These are phyloP conservation scores for Trichocladium uniseriatum DNA, from an alignment of 495 filamentous ascomycete species.

Conservation along the genomic window DNA sequence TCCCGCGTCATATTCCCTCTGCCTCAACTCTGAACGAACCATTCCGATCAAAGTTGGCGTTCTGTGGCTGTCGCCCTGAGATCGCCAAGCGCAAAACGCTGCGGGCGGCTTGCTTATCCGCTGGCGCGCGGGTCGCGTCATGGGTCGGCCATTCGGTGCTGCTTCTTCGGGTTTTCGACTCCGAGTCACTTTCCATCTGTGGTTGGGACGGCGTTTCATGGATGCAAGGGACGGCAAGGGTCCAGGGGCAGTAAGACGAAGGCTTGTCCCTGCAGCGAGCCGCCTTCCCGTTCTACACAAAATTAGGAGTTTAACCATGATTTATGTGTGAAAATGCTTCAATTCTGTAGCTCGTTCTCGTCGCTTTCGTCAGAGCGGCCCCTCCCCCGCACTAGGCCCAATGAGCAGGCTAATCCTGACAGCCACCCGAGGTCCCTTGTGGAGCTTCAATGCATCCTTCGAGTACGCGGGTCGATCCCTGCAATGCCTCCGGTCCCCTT, in stretches of 20 bases:
- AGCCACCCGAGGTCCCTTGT: background rate
- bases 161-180: background rate
- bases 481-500: slow-evolving; percentile 6
- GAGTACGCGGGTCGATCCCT: background rate
- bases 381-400: slow-evolving; percentile 1
- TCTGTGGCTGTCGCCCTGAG: too few relatives aligned
- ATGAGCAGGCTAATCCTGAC: background rate
- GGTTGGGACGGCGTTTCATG: slow-evolving; percentile 5
- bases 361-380: background rate
- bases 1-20: too few relatives aligned
- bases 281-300: background rate
- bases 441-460: background rate
- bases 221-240: too few relatives aligned
- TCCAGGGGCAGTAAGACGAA: background rate
- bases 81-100: too few relatives aligned
- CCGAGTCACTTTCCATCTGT: background rate
- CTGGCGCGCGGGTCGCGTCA: too few relatives aligned
- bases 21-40: too few relatives aligned
- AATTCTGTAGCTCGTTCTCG: background rate
- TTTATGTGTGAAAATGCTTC: background rate
- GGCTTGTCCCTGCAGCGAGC: background rate
- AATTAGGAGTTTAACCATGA: background rate
- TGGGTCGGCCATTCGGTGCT: too few relatives aligned
- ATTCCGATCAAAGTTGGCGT: too few relatives aligned
- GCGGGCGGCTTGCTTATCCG: too few relatives aligned